Conservation (phyloP, 352 stramenopile genomes). For the Globisporangium abappressorium region DNA sequence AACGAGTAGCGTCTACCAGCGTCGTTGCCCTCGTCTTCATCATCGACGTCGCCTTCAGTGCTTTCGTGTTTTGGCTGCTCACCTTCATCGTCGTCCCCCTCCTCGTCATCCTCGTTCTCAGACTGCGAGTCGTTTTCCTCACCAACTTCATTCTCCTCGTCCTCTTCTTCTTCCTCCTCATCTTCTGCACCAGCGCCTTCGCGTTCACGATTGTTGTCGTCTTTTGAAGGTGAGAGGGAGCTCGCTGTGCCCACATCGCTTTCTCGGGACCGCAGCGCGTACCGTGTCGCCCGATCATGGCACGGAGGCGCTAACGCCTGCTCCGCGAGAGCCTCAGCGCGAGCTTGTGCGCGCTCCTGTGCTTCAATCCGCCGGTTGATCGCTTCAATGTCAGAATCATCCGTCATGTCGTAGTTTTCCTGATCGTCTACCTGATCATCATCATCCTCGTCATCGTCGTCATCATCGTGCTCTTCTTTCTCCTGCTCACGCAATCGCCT, state of each 20-base stretch:
- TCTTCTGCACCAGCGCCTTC: constrained; percentile 20
- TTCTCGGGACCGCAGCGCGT: constrained; percentile 56
- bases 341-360: constrained; percentile 37
- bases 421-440: constrained; percentile 21
- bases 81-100: constrained; percentile 22
- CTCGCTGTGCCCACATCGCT: constrained; percentile 26
- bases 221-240: constrained; percentile 26
- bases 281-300: constrained; percentile 38
- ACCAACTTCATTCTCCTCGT: constrained; percentile 17
- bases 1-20: constrained; percentile 17
- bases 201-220: constrained; percentile 15
- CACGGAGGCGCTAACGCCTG: constrained; percentile 16
- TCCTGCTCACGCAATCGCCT: constrained; percentile 14
- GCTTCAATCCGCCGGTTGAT: constrained; percentile 52
- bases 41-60: constrained; percentile 28
- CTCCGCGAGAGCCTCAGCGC: constrained; percentile 21
- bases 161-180: constrained; percentile 17
- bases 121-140: constrained; percentile 19
- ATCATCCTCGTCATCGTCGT: constrained; percentile 30
- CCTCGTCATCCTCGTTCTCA: constrained; percentile 19
- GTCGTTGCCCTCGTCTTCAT: constrained; percentile 12
- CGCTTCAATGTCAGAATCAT: constrained; percentile 49
- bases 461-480: constrained; percentile 25
- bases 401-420: constrained; percentile 31
- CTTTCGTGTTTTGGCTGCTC: constrained; percentile 22